phyloP scores from a whole-genome alignment of 371 early-diverging fungal species.

The Mortierella sp. region DNA sequence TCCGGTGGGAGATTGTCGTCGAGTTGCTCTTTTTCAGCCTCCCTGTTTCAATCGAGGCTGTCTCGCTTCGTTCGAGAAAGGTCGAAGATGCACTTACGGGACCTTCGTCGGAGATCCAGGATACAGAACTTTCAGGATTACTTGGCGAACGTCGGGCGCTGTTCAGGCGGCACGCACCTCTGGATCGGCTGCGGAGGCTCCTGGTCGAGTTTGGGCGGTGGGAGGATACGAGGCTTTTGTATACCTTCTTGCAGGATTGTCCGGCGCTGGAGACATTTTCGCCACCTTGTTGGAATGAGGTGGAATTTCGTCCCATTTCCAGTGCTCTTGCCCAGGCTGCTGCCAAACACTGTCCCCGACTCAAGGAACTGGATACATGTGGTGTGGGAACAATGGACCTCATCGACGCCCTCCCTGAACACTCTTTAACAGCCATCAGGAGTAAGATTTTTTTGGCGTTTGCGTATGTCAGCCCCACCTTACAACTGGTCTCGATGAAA shows the following conservation, averaged over 20 bases:
- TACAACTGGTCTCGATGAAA: background rate
- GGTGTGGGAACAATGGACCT: background rate
- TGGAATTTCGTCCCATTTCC: background rate
- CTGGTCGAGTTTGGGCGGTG: conserved; percentile 3
- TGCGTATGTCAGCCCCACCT: background rate
- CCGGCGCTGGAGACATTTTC: background rate
- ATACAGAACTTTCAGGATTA: background rate
- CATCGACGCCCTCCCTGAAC: background rate
- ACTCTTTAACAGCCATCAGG: background rate
- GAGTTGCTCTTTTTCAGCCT: background rate
- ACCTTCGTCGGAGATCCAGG: background rate
- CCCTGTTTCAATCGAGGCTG: background rate
- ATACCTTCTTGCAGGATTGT: background rate
- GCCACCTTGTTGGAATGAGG: background rate
- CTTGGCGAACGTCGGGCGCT: background rate
- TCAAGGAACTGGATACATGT: background rate
- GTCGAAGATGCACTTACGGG: background rate
- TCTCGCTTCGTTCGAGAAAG: background rate
- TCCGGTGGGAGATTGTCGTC: background rate
- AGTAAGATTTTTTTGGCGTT: background rate
- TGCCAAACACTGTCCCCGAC: background rate
- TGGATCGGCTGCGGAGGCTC: background rate
- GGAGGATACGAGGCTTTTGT: background rate
- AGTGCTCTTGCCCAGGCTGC: background rate
- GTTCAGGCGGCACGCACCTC: background rate